Base-by-base conservation (phyloP, 495 filamentous ascomycete genomes). In the Hypoxylon perforatum region DNA sequence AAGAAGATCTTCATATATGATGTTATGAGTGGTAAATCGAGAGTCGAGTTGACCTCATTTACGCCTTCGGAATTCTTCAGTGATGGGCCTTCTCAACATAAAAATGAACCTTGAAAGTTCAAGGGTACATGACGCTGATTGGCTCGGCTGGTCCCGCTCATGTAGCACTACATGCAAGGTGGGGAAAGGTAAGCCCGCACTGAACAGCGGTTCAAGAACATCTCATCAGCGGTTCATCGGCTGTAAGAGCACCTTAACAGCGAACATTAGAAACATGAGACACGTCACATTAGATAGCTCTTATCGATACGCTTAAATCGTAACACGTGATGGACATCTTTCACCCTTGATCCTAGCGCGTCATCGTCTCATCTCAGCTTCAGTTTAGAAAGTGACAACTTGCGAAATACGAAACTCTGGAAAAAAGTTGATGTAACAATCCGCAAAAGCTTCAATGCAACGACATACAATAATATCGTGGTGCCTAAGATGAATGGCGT, bases 401-500 rank as follows among this genome's bases (percentile, higher is more conserved):
- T 19, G 23, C 19, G 15, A 6, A 54, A 23, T 19, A 36, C 19
- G 15, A 6, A 54, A 23, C 38, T 35, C 11, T 39, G 8, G 21
- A 47, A 55, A 38, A 55, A 38, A 44, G 28, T 52, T 53, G 11
- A 35, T 25, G 15, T 30, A 35, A 18, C 5, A 21, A 42, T 33
- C 10, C 36, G 19, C n/a, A 18, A 5, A 51, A 9, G 25, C 39
- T 38, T 45, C 36, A 56, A 73, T 67, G 61, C 42, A 18, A 47
- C 42, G 28, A 25, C 50, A 45, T 39, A 64, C 7, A 45, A 50
- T 12, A 49, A 4, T 17, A 41, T 17, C 39, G 12, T 28, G 46
- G 38, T 51, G 33, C 51, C 52, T 19, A 67, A 49, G 22, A 86
- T 86, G 83, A 84, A 84, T 59, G 78, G 78, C 61, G 61, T 73